Conservation (phyloP, 2,329 filamentous ascomycete species). For the Talaromyces marneffei region DNA sequence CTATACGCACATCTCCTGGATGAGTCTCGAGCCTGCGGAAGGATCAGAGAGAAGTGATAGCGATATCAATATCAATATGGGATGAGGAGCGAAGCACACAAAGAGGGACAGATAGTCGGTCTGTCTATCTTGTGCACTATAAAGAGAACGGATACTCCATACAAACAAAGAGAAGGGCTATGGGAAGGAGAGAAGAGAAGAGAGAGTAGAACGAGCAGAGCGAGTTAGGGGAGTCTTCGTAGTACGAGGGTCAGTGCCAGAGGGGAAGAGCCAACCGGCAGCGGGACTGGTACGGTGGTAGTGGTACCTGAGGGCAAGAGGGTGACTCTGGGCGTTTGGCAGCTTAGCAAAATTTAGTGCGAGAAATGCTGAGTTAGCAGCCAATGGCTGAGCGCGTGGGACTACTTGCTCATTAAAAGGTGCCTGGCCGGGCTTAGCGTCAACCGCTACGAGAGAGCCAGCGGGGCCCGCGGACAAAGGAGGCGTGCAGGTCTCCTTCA, state of each 20-base stretch:
- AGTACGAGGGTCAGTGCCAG: background rate
- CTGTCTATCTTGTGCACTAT: constrained; percentile 27
- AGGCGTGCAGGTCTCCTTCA: background rate
- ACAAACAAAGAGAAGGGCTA: constrained; percentile 7
- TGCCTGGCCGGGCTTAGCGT: background rate
- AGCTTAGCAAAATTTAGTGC: background rate
- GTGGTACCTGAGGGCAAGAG: constrained; percentile 17
- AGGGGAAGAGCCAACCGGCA: constrained; percentile 1
- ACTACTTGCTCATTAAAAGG: background rate
- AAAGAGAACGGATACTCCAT: constrained; percentile 7
- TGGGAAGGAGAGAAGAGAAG: constrained; percentile 17
- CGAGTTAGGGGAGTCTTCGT: background rate
- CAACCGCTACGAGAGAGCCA: background rate
- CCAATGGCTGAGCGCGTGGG: background rate
- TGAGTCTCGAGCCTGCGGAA: constrained; percentile 19
- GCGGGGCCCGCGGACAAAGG: background rate
- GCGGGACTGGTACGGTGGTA: constrained; percentile 4
- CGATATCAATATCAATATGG: constrained; percentile 28
- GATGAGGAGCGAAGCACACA: constrained; percentile 30
- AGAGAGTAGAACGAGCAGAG: constrained; percentile 9
- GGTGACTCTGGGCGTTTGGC: constrained; percentile 4
- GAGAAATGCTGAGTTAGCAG: background rate
- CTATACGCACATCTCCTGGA: constrained; percentile 16
- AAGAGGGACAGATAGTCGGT: constrained; percentile 8
- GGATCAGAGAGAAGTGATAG: constrained; percentile 51